Evolutionary conservation across 2,329 filamentous ascomycete species (phyloP), one percentile per base, ranked within the genome.

Genomic region (Helotiales sp.): DNA sequence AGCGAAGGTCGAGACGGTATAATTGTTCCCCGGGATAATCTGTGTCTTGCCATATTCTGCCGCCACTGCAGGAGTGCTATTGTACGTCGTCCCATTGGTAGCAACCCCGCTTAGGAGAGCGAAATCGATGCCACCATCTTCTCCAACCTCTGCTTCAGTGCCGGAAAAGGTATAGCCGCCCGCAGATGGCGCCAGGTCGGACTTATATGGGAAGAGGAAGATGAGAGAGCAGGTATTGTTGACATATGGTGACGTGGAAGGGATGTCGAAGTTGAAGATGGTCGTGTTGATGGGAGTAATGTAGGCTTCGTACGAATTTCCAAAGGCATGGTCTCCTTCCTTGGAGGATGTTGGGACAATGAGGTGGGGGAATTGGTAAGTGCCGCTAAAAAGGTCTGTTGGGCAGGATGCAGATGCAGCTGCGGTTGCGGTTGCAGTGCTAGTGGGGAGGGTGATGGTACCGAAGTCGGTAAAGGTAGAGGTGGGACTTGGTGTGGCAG

Each of bases 241-340:
- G 22, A n/a, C n/a, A 51, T 68, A 68, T 3, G 61, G 55, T 2
- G 38, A 25, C 1, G 40, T 38, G 10, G 53, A 25, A 3, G 67
- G 66, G 17, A 70, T 64, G 38, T 67, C 67, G 49, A 71, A 71
- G 54, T 66, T 68, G 58, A 68, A 69, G 31, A 70, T 55, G 0
- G 68, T 70, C 13, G 62, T 63, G 38, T 69, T 68, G 22, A 48
- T 48, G 9, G 62, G 46, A 5, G 64, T 65, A 57, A 71, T 68
- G 24, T 58, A 60, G 5, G 66, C 66, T 10, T 38, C 59, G 47
- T 61, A 59, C 1, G 61, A 62, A 25, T 63, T 62, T 10, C 67
- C 64, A 38, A 64, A 65, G 2, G 62, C 22, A 10, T 53, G 31
- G 19, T 66, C 52, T 9, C 66, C 61, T 7, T 40, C 57, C 8